phyloP scores from a whole-genome alignment of 1,139 yeast genomes.

The Taphrina wiesneri region DNA sequence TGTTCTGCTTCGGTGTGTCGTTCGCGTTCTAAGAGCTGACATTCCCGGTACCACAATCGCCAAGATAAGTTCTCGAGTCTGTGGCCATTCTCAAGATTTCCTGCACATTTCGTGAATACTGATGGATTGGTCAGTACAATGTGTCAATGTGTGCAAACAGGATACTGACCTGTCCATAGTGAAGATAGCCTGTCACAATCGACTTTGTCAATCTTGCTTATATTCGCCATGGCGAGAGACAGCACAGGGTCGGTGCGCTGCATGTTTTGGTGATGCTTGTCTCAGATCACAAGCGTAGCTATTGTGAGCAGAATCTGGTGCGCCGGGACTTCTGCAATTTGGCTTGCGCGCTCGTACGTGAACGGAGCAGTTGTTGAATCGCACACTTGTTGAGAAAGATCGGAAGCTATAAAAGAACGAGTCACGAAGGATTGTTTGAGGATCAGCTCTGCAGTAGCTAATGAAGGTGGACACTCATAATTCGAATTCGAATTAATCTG shows the following conservation, averaged over 20 bases:
- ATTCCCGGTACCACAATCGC: constrained; percentile 58
- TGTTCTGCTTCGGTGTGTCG: background rate
- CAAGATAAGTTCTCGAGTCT: constrained; percentile 61
- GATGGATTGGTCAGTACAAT: constrained; percentile 38
- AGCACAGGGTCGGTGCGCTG: constrained; percentile 39
- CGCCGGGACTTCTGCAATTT: background rate
- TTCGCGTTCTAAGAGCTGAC: constrained; percentile 42
- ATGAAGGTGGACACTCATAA: too few species aligned
- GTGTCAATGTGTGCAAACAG: background rate
- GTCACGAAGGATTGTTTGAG: too few species aligned
- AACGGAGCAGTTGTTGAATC: too few species aligned
- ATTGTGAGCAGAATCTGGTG: background rate
- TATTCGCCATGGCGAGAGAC: constrained; percentile 39
- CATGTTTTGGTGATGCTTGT: background rate
- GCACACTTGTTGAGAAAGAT: too few species aligned
- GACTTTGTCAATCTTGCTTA: constrained; percentile 39
- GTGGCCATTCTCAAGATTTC: constrained; percentile 55
- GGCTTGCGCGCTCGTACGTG: too few species aligned
- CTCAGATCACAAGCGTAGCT: background rate
- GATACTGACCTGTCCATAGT: constrained; percentile 39
- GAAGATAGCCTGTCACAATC: constrained; percentile 40
- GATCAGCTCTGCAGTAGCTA: too few species aligned
- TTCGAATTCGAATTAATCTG: background rate
- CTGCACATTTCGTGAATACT: constrained; percentile 58
- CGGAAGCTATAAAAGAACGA: too few species aligned